Percentiles rank a stretch among this genome's conserved stretches.
Conservation (phyloP, 2,329 filamentous ascomycete species). For the Fulvia fulva region DNA sequence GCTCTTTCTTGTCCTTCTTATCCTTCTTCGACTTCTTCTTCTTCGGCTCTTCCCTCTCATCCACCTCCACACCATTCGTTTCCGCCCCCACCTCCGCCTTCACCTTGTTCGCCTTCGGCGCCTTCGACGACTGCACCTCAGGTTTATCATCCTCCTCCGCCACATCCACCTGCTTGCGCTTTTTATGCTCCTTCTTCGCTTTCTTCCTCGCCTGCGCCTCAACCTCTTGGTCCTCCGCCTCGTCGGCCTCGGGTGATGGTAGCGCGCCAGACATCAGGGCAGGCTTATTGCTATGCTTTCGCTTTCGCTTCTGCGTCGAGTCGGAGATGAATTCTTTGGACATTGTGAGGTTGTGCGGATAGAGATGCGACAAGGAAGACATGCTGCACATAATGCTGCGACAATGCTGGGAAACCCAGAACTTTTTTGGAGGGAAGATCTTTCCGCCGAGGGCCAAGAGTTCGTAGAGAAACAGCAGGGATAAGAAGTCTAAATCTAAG, state of each 20-base stretch:
- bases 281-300: constrained; percentile 21
- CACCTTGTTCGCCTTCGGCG: constrained; percentile 1
- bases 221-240: constrained; percentile 14
- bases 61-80: constrained; percentile 9
- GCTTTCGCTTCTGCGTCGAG: constrained; percentile 22
- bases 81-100: background rate
- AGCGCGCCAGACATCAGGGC: constrained; percentile 35
- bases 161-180: constrained; percentile 25
- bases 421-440: no score
- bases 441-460: no score
- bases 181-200: constrained; percentile 33
- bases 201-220: constrained; percentile 22
- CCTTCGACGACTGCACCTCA: constrained; percentile 2
- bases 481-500: no score
- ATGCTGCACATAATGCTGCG: no score
- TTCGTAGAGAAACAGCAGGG: no score
- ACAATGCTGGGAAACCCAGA: no score
- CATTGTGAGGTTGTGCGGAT: constrained; percentile 12
- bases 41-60: constrained; percentile 19
- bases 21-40: constrained; percentile 28
- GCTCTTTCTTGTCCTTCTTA: constrained; percentile 17
- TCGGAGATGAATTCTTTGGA: constrained; percentile 28
- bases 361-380: background rate
- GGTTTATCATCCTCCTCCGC: constrained; percentile 6
- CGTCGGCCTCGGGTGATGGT: constrained; percentile 27